Base-by-base conservation (phyloP, 257 asterid genomes). In the Lantana camara region DNA sequence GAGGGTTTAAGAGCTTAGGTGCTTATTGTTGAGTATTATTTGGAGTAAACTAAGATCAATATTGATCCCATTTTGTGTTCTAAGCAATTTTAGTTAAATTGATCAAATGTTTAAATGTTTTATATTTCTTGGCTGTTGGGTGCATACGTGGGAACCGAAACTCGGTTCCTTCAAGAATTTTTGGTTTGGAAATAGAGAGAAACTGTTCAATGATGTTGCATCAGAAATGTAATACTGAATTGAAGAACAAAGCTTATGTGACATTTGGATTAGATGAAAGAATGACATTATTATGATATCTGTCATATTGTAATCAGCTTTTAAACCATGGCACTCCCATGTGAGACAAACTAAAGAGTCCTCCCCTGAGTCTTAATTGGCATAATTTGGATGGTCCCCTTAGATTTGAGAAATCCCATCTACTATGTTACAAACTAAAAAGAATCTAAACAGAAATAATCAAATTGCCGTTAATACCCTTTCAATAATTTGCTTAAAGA, bases 291-390 rank as follows among this genome's bases (percentile, higher is more conserved):
- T 38, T 32, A 22, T 21, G 52, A 20, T 41, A n/a, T 63, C 12
- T 42, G 42, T 48, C 54, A 66, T 49, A n/a, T n/a, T n/a, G n/a
- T n/a, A n/a, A n/a, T n/a, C n/a, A 48, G 13, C 46, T 22, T n/a
- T n/a, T 44, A 54, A 7, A 49, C 24, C 14, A 5, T 21, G 38
- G 35, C 35, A 21, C 6, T 57, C 10, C 50, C 34, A n/a, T 32
- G 55, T 27, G 17, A 21, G 49, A 10, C 4, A 1, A 2, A 35
- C 7, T 35, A 35, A 1, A 35, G 7, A 3, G 8, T 35, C 11
- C 40, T 7, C 11, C 40, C 4, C 11, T 35, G 5, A 27, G 40
- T 35, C 1, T 35, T 7, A n/a, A n/a, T 35, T 35, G 40, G 11
- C 11, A 9, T 35, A 35, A 35, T 35, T 35, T 35, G 11, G 40